Evolutionary conservation across 495 filamentous ascomycete species (phyloP).

Genomic region (Penicillium herquei): DNA sequence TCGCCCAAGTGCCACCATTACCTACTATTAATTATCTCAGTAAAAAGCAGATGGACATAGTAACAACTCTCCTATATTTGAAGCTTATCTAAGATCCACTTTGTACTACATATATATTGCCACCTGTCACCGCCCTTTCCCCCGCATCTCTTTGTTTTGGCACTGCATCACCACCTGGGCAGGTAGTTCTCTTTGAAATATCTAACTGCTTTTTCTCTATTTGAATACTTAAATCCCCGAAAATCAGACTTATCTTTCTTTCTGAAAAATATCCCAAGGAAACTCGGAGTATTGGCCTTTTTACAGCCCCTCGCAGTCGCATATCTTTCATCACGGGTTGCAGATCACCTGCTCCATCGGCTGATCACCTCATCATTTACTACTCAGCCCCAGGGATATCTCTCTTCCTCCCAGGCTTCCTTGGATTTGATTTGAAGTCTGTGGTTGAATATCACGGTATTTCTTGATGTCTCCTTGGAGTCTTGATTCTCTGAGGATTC

Average conservation of each 20-base stretch:
- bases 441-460: not conserved
- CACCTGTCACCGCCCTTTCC: constrained; percentile 6
- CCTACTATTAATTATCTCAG: too few species aligned
- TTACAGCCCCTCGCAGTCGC: constrained; percentile 2
- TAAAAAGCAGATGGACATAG: too few species aligned
- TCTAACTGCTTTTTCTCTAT: not conserved
- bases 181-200: constrained; percentile 1
- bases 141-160: constrained; percentile 13
- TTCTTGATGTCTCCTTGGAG: constrained; percentile 2
- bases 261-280: not conserved
- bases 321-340: constrained; percentile 20
- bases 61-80: too few species aligned
- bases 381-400: not conserved
- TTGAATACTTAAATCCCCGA: not conserved
- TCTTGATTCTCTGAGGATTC: not conserved
- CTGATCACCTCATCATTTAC: constrained; percentile 27
- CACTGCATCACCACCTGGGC: constrained; percentile 8
- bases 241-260: constrained; percentile 4
- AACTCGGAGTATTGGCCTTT: not conserved
- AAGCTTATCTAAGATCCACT: too few species aligned
- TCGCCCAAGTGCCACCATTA: too few species aligned
- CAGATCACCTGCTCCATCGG: constrained; percentile 29
- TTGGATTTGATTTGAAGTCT: not conserved
- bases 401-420: not conserved
- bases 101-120: constrained; percentile 6